These are phyloP conservation scores for Heritiera littoralis DNA, from an alignment of 345 rosid species.

Conservation along the genomic window DNA sequence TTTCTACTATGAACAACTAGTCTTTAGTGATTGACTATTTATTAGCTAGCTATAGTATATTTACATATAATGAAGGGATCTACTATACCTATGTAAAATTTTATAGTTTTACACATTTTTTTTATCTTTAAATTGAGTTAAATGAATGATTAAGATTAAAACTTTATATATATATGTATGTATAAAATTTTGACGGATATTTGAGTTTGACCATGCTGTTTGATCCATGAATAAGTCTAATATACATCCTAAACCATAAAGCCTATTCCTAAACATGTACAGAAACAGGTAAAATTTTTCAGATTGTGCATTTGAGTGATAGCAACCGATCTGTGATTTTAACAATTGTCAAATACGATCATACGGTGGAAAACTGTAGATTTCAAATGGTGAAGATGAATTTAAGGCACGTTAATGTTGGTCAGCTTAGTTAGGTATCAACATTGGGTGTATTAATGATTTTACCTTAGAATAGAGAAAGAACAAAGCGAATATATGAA, in stretches of 20 bases:
- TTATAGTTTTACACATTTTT: too few species aligned
- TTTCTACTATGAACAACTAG: background rate
- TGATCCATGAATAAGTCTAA: too few species aligned
- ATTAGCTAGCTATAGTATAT: too few species aligned
- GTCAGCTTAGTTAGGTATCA: slow-evolving; percentile 8
- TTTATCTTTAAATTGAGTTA: too few species aligned
- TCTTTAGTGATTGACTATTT: background rate
- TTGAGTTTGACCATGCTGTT: too few species aligned
- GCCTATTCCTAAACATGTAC: too few species aligned
- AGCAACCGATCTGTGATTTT: background rate
- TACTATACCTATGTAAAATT: too few species aligned
- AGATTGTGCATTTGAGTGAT: background rate
- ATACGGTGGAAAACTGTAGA: background rate
- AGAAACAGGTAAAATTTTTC: background rate
- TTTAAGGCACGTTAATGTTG: slow-evolving; percentile 1
- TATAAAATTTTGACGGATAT: too few species aligned
- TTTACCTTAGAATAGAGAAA: background rate
- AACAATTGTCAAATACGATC: background rate
- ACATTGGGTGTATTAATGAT: background rate
- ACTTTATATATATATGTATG: too few species aligned
- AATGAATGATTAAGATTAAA: too few species aligned
- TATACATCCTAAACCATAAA: too few species aligned
- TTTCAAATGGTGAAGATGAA: slow-evolving; percentile 2
- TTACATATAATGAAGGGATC: too few species aligned
- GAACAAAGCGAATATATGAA: background rate